These are phyloP conservation scores for Calycina marina DNA, from an alignment of 2,329 filamentous ascomycete species.

Conservation along the genomic window DNA sequence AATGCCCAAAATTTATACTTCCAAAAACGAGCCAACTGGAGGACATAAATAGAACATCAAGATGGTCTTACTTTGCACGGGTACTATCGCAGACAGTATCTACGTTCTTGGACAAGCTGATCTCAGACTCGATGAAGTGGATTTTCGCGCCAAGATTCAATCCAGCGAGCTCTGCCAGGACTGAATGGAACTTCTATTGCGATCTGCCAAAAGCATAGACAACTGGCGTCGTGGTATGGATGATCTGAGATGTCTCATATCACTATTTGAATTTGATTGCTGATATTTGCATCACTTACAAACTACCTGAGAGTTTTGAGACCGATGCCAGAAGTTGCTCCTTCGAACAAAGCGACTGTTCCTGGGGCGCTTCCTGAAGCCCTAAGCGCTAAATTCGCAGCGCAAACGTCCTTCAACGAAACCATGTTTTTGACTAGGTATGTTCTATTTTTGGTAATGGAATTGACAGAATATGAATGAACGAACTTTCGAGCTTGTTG, in stretches of 20 bases:
- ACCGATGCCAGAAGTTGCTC: conserved; percentile 41
- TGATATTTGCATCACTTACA: conserved; percentile 23
- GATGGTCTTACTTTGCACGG: conserved; percentile 25
- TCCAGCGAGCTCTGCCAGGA: conserved; percentile 25
- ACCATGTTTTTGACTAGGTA: conserved; percentile 18
- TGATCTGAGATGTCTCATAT: not conserved
- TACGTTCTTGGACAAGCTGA: conserved; percentile 34
- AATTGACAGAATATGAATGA: too few relatives aligned
- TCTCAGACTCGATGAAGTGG: conserved; percentile 33
- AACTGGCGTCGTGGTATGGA: conserved; percentile 22
- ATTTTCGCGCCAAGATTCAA: conserved; percentile 30
- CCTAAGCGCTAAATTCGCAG: conserved; percentile 26
- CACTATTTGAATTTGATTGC: not conserved
- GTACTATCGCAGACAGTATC: conserved; percentile 34
- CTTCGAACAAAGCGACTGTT: conserved; percentile 35
- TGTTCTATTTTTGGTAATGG: too few relatives aligned
- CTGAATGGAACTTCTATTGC: conserved; percentile 19
- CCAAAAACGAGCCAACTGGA: conserved; percentile 24
- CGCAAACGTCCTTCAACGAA: conserved; percentile 20
- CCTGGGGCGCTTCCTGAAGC: conserved; percentile 10
- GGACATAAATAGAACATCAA: conserved; percentile 34
- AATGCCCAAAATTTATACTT: conserved; percentile 15
- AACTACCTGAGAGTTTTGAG: conserved; percentile 32
- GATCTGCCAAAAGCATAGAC: conserved; percentile 39
- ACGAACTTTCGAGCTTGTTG: too few relatives aligned